Base-by-base conservation (phyloP, 805 yeast genomes). In the Wickerhamomyces mucosus region DNA sequence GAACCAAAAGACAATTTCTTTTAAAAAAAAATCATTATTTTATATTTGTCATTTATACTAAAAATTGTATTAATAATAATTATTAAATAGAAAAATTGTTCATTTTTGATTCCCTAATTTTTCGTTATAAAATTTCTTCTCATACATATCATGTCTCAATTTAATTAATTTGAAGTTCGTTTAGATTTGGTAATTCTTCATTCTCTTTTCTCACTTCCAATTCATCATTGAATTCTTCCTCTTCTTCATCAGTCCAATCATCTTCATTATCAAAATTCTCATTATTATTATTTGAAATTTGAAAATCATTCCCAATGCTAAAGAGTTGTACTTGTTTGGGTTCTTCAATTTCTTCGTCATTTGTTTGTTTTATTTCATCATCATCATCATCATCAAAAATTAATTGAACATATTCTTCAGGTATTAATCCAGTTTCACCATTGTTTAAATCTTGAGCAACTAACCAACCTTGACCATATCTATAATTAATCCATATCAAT, bases 401-500 rank as follows among this genome's bases (percentile, higher is more conserved):
- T 28, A 68, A 50, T 32, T 82, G 79, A 19, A 92, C 96, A 48
- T 88, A 92, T 46, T 83, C 96, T 48, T 88, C 95, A 1, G 98
- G 98, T 6, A 92, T 94, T 31, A 92, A 69, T 2, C 98, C 98
- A 10, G 94, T 82, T 40, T 77, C 80, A 1, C 84, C 85, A 3
- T 80, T 67, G 18, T 50, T 64, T 1, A 83, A 78, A 47, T 85
- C 86, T 37, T 67, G 67, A 1, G 96, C 97, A 31, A 92, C 96
- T 4, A 92, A 67, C 99, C 98, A 92, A 7, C 99, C 99, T 53
- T 89, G 96, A 17, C 97, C 97, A 53, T 89, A 95, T 35, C 94
- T 73, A 54, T 88, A 89, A 37, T 79, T 75, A 19, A 92, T 80
- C 72, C 86, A 78, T 3, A 92, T 73, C 11, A 73, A 55, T 56